Base-by-base conservation (phyloP, 192 early-diverging fungal genomes). In the Backusella tarrabulga region DNA sequence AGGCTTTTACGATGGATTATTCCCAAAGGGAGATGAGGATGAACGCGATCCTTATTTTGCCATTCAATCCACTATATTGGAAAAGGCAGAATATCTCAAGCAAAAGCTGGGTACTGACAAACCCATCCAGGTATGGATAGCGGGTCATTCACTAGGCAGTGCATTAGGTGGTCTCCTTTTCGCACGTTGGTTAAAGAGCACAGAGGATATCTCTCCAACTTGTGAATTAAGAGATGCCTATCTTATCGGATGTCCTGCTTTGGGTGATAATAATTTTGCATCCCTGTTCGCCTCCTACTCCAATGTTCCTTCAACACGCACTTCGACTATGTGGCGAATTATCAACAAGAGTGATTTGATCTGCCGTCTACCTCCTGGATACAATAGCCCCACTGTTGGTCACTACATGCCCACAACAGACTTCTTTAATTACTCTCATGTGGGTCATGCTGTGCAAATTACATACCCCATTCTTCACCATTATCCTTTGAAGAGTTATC, bases 91-190 rank as follows among this genome's bases (percentile, higher is more conserved):
- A 46, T 19, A 72, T 26, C 75, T 87, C 40, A 76, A 80, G 21
- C 29, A 42, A 67, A 54, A 35, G 35, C 3, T 76, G 41, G 6
- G 50, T 26, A 77, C 69, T 6, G 68, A 56, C n/a, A 72, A 74
- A 12, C 82, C 81, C 11, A 73, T 88, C 17, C 83, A 86, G 32
- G 63, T 89, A 4, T 89, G 86, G 85, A 56, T 89, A 8, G 85
- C 88, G 4, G 88, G 88, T 9, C 88, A 89, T 74, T 89, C 88
- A 14, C 73, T 89, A 12, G 88, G 88, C 19, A 83, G 80, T 36
- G 88, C 87, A 1, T 67, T 88, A 32, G 79, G 83, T 1, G 80
- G 77, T 1, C 69, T 88, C 19, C 74, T 85, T 1, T 85, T 85
- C 79, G 79, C 84, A 14, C 75, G 86, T 4, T 83, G 81, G 60